Conservation (phyloP, 1,284 basidiomycete species). For the Erythrobasidium hasegawianum region DNA sequence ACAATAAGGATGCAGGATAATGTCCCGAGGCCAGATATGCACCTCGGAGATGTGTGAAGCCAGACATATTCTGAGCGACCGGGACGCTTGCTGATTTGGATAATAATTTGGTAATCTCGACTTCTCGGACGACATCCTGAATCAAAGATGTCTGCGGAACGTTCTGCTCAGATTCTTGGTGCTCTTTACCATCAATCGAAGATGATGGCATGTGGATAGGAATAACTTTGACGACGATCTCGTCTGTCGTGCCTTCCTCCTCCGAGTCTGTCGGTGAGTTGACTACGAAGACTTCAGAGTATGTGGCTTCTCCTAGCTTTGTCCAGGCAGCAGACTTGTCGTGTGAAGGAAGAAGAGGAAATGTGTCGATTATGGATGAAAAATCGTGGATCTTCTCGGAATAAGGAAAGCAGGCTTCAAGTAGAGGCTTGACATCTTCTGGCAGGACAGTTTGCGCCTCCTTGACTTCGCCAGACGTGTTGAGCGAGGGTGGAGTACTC, state of each 20-base stretch:
- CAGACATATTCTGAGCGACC: conserved; percentile 42
- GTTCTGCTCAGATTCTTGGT: neutral
- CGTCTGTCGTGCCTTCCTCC: conserved; percentile 41
- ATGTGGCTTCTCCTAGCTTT: conserved; percentile 95
- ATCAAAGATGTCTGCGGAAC: conserved; percentile 48
- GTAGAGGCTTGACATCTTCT: conserved; percentile 6
- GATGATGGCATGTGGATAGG: conserved; percentile 51
- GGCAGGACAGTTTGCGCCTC: neutral
- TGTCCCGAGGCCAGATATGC: conserved; percentile 77
- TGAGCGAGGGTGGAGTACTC: too few species aligned
- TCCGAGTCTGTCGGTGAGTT: neutral
- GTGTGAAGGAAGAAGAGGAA: conserved; percentile 3
- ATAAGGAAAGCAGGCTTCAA: neutral
- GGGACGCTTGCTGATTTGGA: conserved; percentile 70
- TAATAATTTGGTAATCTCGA: conserved; percentile 76
- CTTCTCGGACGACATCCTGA: conserved; percentile 77
- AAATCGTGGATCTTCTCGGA: conserved; percentile 32
- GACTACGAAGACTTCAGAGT: conserved; percentile 90
- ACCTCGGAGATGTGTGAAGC: conserved; percentile 37
- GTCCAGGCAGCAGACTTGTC: conserved; percentile 44
- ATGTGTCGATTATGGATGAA: conserved; percentile 33
- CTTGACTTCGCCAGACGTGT: too few species aligned
- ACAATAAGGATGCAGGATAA: conserved; percentile 73
- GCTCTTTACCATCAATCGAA: too few species aligned
- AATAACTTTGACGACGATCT: conserved; percentile 81